Base-by-base conservation (phyloP, 148 eudicot genomes). In the Camellia granthamiana region DNA sequence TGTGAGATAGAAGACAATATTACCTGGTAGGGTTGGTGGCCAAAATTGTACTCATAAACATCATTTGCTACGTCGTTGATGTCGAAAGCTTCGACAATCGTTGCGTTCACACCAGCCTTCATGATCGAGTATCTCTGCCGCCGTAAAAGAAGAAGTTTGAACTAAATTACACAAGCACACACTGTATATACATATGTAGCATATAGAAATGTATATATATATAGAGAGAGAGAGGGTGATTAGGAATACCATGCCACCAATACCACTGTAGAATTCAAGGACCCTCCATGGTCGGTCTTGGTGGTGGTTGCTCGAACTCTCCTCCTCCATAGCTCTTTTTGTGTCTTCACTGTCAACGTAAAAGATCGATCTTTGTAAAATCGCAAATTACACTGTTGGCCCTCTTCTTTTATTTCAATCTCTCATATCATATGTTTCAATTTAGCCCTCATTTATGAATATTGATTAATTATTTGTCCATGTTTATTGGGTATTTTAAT, bases 21-120 rank as follows among this genome's bases (percentile, higher is more conserved):
- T 66, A 96, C 99, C 91, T 96, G 99, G 81, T 70, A 84, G 38
- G 99, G 99, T 69, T 97, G 93, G 63, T 92, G 98, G 61, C 89
- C 91, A 75, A 96, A 96, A 86, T 96, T 96, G 80, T 85, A 91
- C 30, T 91, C 86, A 49, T 96, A 96, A 61, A 96, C 99, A 87
- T 96, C 94, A 81, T 96, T 96, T 7, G 98, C 99, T 15, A 87
- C 52, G 82, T 96, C 92, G 71, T 94, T 96, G 30, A 96, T 96
- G 81, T 96, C 99, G 69, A 96, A 96, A 74, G 99, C 99, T 90
- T 96, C 89, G 0, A 96, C 90, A 2, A 96, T 79, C 58, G 61
- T 47, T 7, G 98, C 99, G 43, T 89, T 87, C 5, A 93, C 87
- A 44, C 87, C 92, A 12, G 98, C 84, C 65, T 84, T 86, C 85